A percentile compares a stretch with the other conserved stretches of the same genome.
Evolutionary conservation across 331 rosid species (phyloP).

Genomic region (Quercus phellos): DNA sequence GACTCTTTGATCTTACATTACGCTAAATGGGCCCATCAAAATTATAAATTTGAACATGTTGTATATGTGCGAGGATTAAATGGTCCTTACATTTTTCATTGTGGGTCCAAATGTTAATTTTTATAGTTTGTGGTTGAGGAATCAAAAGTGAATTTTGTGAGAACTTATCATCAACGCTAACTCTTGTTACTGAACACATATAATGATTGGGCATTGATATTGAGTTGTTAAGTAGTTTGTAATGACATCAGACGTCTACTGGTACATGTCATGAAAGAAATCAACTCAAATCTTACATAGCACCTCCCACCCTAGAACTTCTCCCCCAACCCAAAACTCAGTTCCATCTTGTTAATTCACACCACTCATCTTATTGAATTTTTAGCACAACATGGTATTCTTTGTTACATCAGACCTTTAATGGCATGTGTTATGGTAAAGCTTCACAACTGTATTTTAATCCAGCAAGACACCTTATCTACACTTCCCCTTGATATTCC

Average conservation of each 20-base stretch:
- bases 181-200: not conserved
- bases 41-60: not conserved
- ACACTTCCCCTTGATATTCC: not conserved
- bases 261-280: not conserved
- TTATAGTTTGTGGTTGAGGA: not conserved
- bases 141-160: not conserved
- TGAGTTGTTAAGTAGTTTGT: not conserved
- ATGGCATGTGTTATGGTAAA: not conserved
- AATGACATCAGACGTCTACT: not conserved
- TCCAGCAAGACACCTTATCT: not conserved
- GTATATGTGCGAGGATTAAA: not conserved
- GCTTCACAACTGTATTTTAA: not conserved
- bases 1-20: not conserved
- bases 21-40: not conserved
- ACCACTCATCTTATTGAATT: too few relatives aligned
- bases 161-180: not conserved
- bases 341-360: not conserved
- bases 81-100: not conserved
- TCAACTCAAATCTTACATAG: not conserved
- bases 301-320: not conserved
- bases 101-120: constrained; percentile 2
- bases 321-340: not conserved
- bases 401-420: not conserved
- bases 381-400: too few relatives aligned
- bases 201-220: not conserved